These are phyloP conservation scores for Chalaropsis ovoidea DNA, from an alignment of 2,329 filamentous ascomycete genomes.

Conservation along the genomic window DNA sequence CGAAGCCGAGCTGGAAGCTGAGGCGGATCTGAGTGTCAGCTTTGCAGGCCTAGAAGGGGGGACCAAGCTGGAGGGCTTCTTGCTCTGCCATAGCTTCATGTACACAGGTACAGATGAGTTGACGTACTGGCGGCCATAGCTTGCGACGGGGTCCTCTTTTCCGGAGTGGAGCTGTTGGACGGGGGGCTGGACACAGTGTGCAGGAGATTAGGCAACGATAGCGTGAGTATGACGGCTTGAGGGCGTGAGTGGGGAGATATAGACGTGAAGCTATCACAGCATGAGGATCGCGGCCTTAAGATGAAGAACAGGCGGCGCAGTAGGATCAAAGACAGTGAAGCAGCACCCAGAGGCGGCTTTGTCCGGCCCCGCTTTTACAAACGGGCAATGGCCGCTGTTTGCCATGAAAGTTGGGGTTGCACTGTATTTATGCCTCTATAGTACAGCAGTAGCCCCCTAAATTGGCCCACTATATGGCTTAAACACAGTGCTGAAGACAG, in stretches of 20 bases:
- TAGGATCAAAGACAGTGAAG: not conserved
- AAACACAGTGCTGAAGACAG: not conserved
- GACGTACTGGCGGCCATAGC: conserved; percentile 11
- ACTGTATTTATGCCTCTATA: not conserved
- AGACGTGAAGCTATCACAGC: not conserved
- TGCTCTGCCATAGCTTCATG: not conserved
- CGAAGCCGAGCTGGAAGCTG: conserved; percentile 13
- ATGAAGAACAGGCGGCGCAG: not conserved
- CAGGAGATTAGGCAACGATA: not conserved
- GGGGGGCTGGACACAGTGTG: not conserved
- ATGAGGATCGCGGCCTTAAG: no score
- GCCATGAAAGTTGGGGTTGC: no score
- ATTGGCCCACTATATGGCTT: no score
- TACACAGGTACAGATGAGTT: not conserved
- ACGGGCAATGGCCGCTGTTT: not conserved
- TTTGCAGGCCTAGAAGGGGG: not conserved
- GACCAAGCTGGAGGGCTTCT: not conserved
- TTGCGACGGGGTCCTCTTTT: not conserved
- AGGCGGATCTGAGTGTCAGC: not conserved
- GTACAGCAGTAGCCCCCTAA: not conserved
- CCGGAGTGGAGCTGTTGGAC: not conserved
- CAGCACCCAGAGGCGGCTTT: not conserved
- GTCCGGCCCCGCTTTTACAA: conserved; percentile 2
- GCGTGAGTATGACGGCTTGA: not conserved
- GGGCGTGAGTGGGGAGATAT: not conserved